phyloP scores from a whole-genome alignment of 345 rosid species.

The Sisymbrium irio region DNA sequence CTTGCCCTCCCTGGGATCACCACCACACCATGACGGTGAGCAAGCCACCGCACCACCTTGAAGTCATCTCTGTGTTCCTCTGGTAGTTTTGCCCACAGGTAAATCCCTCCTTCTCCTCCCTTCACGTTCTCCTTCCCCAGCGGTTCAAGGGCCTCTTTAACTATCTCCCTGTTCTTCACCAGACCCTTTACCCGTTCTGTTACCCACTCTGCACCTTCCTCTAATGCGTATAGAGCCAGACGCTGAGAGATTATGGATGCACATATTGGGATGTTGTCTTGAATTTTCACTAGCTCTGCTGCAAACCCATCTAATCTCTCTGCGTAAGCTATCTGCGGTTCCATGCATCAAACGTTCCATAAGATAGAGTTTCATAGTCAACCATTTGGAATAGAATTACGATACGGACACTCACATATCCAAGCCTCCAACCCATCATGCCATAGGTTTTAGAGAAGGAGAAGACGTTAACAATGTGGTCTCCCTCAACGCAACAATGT shows the following conservation, averaged over 20 bases:
- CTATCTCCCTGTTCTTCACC: constrained; percentile 71
- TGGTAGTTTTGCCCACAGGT: constrained; percentile 91
- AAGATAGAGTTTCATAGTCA: not conserved
- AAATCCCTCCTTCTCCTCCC: constrained; percentile 96
- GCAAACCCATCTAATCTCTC: constrained; percentile 67
- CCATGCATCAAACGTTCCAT: not conserved
- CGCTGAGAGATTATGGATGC: constrained; percentile 77
- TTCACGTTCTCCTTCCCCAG: constrained; percentile 67
- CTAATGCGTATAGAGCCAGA: constrained; percentile 76
- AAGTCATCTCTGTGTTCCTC: constrained; percentile 43
- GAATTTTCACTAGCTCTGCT: constrained; percentile 72
- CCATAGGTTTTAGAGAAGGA: constrained; percentile 99
- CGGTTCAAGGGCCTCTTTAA: constrained; percentile 72
- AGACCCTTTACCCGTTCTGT: constrained; percentile 63
- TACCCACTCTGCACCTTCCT: constrained; percentile 83
- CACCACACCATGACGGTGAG: constrained; percentile 69
- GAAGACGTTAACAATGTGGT: constrained; percentile 88
- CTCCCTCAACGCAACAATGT: constrained; percentile 85
- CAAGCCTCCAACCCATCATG: constrained; percentile 99
- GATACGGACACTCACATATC: constrained; percentile 68
- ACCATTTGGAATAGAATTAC: not conserved
- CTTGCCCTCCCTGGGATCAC: constrained; percentile 80
- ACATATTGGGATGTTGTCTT: constrained; percentile 95
- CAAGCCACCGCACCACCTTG: constrained; percentile 87
- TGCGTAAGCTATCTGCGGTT: constrained; percentile 86